Conservation (phyloP, 1,139 yeast genomes). For the Pichia sp. region DNA sequence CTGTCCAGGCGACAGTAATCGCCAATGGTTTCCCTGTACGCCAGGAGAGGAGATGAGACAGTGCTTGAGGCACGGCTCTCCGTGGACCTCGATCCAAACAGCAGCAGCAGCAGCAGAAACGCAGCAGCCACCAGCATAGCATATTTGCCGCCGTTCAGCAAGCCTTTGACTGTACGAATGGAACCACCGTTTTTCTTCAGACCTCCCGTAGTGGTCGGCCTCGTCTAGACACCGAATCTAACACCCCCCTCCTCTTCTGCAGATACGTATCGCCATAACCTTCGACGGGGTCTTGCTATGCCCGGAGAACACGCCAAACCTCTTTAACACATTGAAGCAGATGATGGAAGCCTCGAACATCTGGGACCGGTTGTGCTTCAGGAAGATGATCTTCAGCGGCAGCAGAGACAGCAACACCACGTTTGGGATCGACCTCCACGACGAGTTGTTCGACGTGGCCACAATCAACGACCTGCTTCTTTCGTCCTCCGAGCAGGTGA, state of each 20-base stretch:
- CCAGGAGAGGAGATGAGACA: neutral
- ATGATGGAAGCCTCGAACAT: conserved; percentile 11
- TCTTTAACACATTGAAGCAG: neutral
- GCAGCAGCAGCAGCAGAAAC: neutral
- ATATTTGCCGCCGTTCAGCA: conserved; percentile 8
- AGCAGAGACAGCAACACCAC: neutral
- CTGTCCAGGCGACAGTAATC: too few relatives aligned
- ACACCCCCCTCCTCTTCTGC: neutral
- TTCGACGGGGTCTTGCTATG: conserved; percentile 4
- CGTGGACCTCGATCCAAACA: neutral
- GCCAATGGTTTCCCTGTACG: neutral
- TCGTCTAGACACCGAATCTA: neutral
- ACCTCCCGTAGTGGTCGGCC: too few relatives aligned
- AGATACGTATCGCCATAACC: neutral
- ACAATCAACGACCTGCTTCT: conserved; percentile 8
- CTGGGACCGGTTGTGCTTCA: conserved; percentile 6
- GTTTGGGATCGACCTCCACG: conserved; percentile 1
- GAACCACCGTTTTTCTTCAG: neutral
- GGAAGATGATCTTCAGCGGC: neutral
- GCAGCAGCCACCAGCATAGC: neutral
- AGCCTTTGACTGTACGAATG: conserved; percentile 1
- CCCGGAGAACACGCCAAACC: conserved; percentile 7
- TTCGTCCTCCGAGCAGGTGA: conserved; percentile 9
- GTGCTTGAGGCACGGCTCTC: neutral
- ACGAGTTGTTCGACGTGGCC: conserved; percentile 8